Conservation (phyloP, 2,329 filamentous ascomycete species). For the Aspergillaceae sp. region DNA sequence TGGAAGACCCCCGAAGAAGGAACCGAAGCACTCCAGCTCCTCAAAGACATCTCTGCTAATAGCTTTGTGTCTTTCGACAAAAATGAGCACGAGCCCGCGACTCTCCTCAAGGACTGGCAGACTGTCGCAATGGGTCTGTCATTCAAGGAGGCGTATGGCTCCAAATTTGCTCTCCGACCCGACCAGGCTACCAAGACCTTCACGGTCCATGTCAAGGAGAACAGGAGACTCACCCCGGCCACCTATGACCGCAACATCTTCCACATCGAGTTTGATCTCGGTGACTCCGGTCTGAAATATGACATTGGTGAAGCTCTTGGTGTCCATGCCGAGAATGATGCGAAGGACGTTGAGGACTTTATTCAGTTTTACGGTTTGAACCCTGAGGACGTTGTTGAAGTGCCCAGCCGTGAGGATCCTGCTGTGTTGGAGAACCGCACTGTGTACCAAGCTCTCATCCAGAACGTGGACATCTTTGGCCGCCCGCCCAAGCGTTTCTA, state of each 20-base stretch:
- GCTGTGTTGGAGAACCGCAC: conserved; percentile 75
- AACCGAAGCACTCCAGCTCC: conserved; percentile 38
- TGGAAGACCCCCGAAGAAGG: conserved; percentile 63
- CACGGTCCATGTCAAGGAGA: conserved; percentile 87
- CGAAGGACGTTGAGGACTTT: conserved; percentile 68
- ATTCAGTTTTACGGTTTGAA: conserved; percentile 84
- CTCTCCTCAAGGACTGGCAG: conserved; percentile 67
- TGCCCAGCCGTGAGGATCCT: conserved; percentile 72
- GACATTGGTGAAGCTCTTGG: conserved; percentile 96
- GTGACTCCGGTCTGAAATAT: conserved; percentile 82
- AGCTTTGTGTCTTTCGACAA: conserved; percentile 79
- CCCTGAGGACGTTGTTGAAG: conserved; percentile 76
- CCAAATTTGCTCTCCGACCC: conserved; percentile 64
- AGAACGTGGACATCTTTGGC: conserved; percentile 95
- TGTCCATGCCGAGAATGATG: conserved; percentile 91
- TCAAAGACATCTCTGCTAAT: conserved; percentile 60
- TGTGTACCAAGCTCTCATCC: conserved; percentile 79
- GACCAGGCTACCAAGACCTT: conserved; percentile 79
- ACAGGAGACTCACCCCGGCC: conserved; percentile 77
- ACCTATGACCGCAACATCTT: conserved; percentile 98
- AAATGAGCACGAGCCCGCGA: conserved; percentile 58
- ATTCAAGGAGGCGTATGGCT: conserved; percentile 91
- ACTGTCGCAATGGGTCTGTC: conserved; percentile 74
- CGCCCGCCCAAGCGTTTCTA: conserved; percentile 97
- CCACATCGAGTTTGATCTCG: conserved; percentile 98